phyloP scores from a whole-genome alignment of 345 rosid genomes.

The Cardamine chenopodiifolia region DNA sequence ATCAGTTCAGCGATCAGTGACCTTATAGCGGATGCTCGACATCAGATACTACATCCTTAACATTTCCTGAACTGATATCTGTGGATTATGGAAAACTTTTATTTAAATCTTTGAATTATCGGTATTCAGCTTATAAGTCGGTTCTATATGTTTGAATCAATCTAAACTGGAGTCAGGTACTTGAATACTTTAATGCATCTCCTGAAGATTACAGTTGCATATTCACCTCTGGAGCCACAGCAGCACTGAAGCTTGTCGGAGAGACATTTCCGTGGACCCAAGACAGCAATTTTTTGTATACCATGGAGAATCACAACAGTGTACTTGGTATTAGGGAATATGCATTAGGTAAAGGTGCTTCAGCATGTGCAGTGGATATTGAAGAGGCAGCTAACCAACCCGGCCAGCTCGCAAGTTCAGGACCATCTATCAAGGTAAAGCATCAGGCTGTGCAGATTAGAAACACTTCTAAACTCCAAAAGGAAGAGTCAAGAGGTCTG shows the following conservation, averaged over 20 bases:
- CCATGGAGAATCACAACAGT: conserved; percentile 95
- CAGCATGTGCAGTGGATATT: conserved; percentile 80
- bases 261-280: conserved; percentile 92
- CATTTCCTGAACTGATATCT: conserved; percentile 16
- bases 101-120: neutral
- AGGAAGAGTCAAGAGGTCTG: conserved; percentile 53
- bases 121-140: neutral
- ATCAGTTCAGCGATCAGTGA: conserved; percentile 67
- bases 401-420: conserved; percentile 37
- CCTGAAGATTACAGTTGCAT: conserved; percentile 78
- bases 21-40: conserved; percentile 70
- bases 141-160: conserved; percentile 18
- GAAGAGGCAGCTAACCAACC: conserved; percentile 47
- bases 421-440: conserved; percentile 49
- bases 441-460: conserved; percentile 63
- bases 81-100: neutral
- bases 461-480: conserved; percentile 39
- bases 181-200: conserved; percentile 86
- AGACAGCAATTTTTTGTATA: conserved; percentile 68
- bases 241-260: conserved; percentile 87
- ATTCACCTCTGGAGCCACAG: conserved; percentile 96
- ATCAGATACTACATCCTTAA: conserved; percentile 56
- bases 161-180: conserved; percentile 58
- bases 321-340: conserved; percentile 99
- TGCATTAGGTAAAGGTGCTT: conserved; percentile 83